Evolutionary conservation across 2,329 filamentous ascomycete species (phyloP).

Genomic region (Parastagonospora nodorum): DNA sequence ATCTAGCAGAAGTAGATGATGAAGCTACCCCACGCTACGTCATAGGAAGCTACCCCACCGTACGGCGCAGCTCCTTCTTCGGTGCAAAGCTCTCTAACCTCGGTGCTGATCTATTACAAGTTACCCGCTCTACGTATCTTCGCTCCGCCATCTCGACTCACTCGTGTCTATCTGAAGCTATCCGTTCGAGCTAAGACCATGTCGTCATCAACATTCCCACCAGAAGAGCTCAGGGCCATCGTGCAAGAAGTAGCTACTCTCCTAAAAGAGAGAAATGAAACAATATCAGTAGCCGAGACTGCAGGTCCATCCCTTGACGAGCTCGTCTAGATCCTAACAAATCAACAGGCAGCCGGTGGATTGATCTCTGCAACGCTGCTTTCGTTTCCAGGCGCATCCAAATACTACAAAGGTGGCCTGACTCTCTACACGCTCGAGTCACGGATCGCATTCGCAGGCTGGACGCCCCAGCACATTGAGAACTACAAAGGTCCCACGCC

Average conservation of each 20-base stretch:
- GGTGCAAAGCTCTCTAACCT: not conserved
- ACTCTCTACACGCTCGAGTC: constrained; percentile 66
- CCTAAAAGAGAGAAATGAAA: constrained; percentile 61
- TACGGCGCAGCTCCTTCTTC: not conserved
- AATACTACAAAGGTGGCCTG: constrained; percentile 65
- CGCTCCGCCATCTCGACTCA: not conserved
- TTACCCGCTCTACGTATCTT: not conserved
- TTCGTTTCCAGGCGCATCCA: constrained; percentile 62
- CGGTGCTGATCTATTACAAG: constrained; percentile 4
- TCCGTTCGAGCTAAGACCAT: constrained; percentile 11
- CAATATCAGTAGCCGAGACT: constrained; percentile 66
- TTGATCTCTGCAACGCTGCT: constrained; percentile 65
- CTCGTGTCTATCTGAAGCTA: not conserved
- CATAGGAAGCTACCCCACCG: constrained; percentile 22
- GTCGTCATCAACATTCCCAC: constrained; percentile 46
- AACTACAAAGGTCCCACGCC: constrained; percentile 65
- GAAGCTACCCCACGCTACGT: constrained; percentile 27
- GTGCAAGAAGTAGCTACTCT: constrained; percentile 57
- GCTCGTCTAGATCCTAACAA: not conserved
- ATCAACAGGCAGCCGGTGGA: constrained; percentile 63
- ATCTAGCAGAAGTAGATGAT: not conserved
- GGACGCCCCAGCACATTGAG: constrained; percentile 60
- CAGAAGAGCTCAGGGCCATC: constrained; percentile 49
- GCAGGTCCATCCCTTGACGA: constrained; percentile 36
- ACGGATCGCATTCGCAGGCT: constrained; percentile 63